These are phyloP conservation scores for Penicillium rolfsii DNA, from an alignment of 2,329 filamentous ascomycete species.

Conservation along the genomic window DNA sequence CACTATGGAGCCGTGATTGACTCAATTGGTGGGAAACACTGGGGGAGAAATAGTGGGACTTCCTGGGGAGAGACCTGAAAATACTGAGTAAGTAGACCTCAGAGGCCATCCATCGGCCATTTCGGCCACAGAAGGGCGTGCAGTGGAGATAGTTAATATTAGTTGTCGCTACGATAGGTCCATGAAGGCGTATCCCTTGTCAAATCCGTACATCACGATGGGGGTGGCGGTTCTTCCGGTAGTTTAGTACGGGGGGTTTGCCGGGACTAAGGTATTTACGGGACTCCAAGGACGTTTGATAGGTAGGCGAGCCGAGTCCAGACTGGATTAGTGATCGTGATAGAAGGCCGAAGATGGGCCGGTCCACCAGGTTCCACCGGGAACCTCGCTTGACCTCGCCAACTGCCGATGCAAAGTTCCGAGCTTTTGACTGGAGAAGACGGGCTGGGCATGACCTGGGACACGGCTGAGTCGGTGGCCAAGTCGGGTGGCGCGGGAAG, in stretches of 20 bases:
- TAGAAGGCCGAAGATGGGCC: neutral
- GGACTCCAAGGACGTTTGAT: neutral
- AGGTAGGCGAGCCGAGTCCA: constrained; percentile 3
- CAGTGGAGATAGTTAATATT: neutral
- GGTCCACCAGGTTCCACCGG: constrained; percentile 6
- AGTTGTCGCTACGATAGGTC: constrained; percentile 2
- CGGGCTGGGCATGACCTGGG: neutral
- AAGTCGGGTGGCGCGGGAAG: constrained; percentile 11
- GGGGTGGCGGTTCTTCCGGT: constrained; percentile 5
- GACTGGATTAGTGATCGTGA: neutral
- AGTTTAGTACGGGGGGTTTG: constrained; percentile 7
- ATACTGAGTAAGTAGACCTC: too few species aligned
- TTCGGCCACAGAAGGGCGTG: neutral
- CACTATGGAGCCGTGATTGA: constrained; percentile 4
- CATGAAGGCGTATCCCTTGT: neutral
- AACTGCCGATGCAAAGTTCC: constrained; percentile 17
- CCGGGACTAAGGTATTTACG: constrained; percentile 4
- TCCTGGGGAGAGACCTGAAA: neutral
- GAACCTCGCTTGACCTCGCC: constrained; percentile 11
- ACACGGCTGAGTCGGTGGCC: constrained; percentile 3
- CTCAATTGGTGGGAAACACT: constrained; percentile 5
- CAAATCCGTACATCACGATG: neutral
- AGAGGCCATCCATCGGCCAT: neutral
- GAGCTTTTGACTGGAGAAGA: constrained; percentile 1
- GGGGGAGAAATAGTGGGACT: neutral